Evolutionary conservation across 495 filamentous ascomycete genomes (phyloP).

Genomic region (Podospora pseudoanserina): DNA sequence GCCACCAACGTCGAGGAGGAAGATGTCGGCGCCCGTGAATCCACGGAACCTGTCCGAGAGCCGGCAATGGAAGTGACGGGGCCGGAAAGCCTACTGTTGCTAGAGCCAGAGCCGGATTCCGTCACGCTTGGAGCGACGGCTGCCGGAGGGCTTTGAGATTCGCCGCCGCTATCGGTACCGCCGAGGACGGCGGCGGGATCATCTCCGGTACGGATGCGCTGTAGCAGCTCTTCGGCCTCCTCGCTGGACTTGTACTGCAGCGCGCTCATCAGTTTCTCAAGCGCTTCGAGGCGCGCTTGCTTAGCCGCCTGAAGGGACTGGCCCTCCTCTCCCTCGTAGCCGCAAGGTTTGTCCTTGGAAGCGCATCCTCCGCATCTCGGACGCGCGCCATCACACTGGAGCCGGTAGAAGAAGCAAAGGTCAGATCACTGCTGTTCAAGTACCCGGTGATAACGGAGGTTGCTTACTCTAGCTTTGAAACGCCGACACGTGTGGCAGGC

Average conservation of each 20-base stretch:
- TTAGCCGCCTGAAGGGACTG: constrained; percentile 29
- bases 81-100: neutral
- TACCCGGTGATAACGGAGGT: neutral
- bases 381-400: constrained; percentile 30
- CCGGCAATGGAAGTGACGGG: neutral
- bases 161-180: neutral
- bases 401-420: neutral
- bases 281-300: constrained; percentile 21
- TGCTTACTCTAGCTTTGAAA: constrained; percentile 25
- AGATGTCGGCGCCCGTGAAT: neutral
- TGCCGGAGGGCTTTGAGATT: neutral
- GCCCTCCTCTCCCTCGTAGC: constrained; percentile 31
- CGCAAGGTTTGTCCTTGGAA: constrained; percentile 18
- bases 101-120: neutral
- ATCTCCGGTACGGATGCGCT: constrained; percentile 18
- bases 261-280: constrained; percentile 27
- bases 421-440: neutral
- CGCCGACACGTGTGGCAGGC: constrained; percentile 26
- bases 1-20: neutral
- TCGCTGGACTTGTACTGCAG: constrained; percentile 21
- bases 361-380: constrained; percentile 27
- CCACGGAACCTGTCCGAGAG: neutral
- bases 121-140: neutral
- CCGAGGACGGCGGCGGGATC: neutral
- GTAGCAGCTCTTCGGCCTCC: constrained; percentile 26